Base-by-base conservation (phyloP, 2,329 filamentous ascomycete species). In the Stylonectria norvegica region DNA sequence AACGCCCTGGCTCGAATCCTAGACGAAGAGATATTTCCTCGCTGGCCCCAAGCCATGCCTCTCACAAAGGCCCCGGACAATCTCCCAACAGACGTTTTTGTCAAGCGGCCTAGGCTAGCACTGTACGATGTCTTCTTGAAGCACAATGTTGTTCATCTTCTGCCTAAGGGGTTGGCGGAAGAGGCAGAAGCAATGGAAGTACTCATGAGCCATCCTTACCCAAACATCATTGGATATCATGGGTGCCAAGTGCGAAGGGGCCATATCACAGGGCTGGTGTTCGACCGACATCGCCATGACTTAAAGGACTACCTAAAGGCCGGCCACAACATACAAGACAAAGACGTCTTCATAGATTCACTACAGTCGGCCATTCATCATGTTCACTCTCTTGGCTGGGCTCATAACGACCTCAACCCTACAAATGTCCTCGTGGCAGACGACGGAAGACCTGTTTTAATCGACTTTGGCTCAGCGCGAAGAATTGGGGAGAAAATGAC, bases 191-290 rank as follows among this genome's bases (percentile, higher is more conserved):
- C 35, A n/a, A 42, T 53, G 43, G 51, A 57, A 35, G 28, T 41
- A 4, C 31, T 56, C 3, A 4, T 20, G 20, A 31, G 36, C 17
- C 39, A 55, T 5, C 53, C 53, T 6, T 60, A 63, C 36, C 58
- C 56, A 8, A 52, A 56, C 38, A 54, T 61, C 23, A 34, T 61
- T 31, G 11, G 45, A 3, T 61, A 60, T 36, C 40, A 57, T 28
- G 57, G 59, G 25, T 62, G 57, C 47, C 49, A 39, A 5, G 51
- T 59, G 5, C 30, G 48, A 6, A 47, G 47, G 14, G 56, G 51
- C 28, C 39, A 42, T 10, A 55, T 61, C 34, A 57, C 50, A 1
- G 52, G 46, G 12, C 31, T 61, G n/a, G 45, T 57, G 2, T 47
- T 61, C 19, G 53, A 57, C 12, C 25, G 45, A 3, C 38, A 52